phyloP scores from a whole-genome alignment of 1,139 yeast genomes.

The Suhomyces bolitotheri region DNA sequence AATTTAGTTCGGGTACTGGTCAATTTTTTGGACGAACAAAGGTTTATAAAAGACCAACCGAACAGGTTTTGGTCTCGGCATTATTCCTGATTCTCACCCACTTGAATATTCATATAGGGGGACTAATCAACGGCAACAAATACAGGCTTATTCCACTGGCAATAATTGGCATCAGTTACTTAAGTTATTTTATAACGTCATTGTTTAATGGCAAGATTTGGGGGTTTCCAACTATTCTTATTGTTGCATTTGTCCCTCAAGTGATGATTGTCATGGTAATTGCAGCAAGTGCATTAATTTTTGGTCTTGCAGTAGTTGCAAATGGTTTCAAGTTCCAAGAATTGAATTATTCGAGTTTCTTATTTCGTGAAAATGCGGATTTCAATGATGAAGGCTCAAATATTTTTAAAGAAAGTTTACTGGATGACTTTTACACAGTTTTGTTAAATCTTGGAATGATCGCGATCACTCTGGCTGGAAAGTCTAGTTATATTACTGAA shows the following conservation, averaged over 20 bases:
- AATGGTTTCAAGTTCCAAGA: slow-evolving; percentile 53
- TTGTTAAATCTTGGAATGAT: slow-evolving; percentile 60
- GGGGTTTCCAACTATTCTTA: slow-evolving; percentile 55
- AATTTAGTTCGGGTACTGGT: slow-evolving; percentile 50
- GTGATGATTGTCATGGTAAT: slow-evolving; percentile 52
- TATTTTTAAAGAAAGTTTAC: slow-evolving; percentile 30
- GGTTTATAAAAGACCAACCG: slow-evolving; percentile 43
- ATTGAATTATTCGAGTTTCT: slow-evolving; percentile 50
- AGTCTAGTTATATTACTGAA: slow-evolving; percentile 64
- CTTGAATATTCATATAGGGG: slow-evolving; percentile 58
- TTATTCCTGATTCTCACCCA: slow-evolving; percentile 57
- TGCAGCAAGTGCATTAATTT: slow-evolving; percentile 51
- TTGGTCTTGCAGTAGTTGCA: slow-evolving; percentile 56
- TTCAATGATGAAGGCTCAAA: slow-evolving; percentile 21
- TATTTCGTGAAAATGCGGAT: slow-evolving; percentile 36
- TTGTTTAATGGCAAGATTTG: slow-evolving; percentile 39
- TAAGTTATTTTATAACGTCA: slow-evolving; percentile 45
- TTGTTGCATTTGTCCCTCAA: slow-evolving; percentile 63
- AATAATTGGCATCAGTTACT: slow-evolving; percentile 51
- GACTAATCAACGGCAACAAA: slow-evolving; percentile 49
- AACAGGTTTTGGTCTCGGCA: slow-evolving; percentile 53
- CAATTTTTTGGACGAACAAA: slow-evolving; percentile 28
- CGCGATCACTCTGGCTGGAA: slow-evolving; percentile 66
- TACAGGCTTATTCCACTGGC: slow-evolving; percentile 65
- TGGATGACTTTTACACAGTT: slow-evolving; percentile 68